A percentile compares a stretch with the other conserved stretches of the same genome.
Evolutionary conservation across 352 stramenopile genomes (phyloP).

Genomic region (Phytopythium helicoides): DNA sequence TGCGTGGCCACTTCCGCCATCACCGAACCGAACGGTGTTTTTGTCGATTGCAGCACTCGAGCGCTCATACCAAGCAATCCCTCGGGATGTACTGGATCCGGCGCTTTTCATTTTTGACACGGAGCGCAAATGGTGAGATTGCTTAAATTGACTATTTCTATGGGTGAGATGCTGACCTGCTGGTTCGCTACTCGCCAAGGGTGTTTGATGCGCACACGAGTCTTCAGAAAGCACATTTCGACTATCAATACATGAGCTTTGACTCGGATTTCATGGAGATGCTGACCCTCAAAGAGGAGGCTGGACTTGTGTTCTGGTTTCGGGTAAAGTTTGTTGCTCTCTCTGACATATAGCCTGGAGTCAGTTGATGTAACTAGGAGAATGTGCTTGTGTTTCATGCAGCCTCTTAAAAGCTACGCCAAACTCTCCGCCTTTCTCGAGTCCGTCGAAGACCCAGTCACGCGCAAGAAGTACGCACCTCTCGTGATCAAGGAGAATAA

Average conservation of each 20-base stretch:
- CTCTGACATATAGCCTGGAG: too few species aligned
- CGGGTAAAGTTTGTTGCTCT: slow-evolving; percentile 27
- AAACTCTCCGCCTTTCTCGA: slow-evolving; percentile 57
- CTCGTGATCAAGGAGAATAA: slow-evolving; percentile 56
- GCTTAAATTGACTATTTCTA: background rate
- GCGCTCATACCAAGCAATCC: slow-evolving; percentile 55
- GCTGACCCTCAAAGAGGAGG: slow-evolving; percentile 70
- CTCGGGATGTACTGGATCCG: slow-evolving; percentile 60
- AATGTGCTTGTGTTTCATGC: background rate
- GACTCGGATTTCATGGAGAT: slow-evolving; percentile 75
- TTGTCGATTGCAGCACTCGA: slow-evolving; percentile 69
- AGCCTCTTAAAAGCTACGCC: slow-evolving; percentile 67
- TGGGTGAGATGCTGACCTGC: background rate
- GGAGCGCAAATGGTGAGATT: slow-evolving; percentile 57
- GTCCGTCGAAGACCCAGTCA: slow-evolving; percentile 47
- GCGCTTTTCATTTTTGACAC: slow-evolving; percentile 68
- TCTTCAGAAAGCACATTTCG: slow-evolving; percentile 68
- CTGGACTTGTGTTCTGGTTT: slow-evolving; percentile 73
- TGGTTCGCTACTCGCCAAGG: slow-evolving; percentile 17
- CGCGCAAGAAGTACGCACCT: slow-evolving; percentile 41
- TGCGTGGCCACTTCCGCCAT: slow-evolving; percentile 54
- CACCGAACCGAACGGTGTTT: slow-evolving; percentile 59
- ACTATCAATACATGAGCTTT: slow-evolving; percentile 78
- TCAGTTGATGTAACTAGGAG: too few species aligned
- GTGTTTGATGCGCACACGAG: slow-evolving; percentile 66